Base-by-base conservation (phyloP, 2,329 filamentous ascomycete species). In the Phyllosticta ampelicida region DNA sequence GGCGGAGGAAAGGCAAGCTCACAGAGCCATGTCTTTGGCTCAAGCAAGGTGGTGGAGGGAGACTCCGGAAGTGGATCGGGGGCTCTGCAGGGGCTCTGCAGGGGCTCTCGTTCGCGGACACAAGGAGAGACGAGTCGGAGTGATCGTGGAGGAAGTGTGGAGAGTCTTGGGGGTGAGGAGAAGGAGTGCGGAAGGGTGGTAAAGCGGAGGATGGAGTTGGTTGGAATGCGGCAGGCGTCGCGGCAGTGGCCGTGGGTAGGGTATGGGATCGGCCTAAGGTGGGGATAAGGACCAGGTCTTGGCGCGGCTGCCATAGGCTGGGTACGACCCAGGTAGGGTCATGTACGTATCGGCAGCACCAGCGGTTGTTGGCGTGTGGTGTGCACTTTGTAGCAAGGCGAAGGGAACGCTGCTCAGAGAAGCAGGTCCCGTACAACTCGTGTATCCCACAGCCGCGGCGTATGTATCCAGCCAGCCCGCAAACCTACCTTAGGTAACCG, bases 11-110 rank as follows among this genome's bases (percentile, higher is more conserved):
- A 60, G 51, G 56, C 63, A 62, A 65, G 63, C 63, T 68, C 66
- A 70, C 62, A 66, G 65, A 66, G 67, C 67, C 69, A 71, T 70
- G 67, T 59, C 57, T 55, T 29, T 44, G 36, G 36, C 36, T n/a
- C 11, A n/a, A 8, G 36, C 36, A 44, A 44, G 36, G 36, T 44
- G 36, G 36, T n/a, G 36, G 36, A n/a, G 36, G 5, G 36, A 44
- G 13, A 44, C 13, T n/a, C 13, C 36, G 36, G 16, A n/a, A 44
- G 36, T 44, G 36, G 30, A 44, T 44, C 11, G 36, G 36, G 36
- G 36, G 36, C 36, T 44, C 36, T 44, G 36, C 36, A 44, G 36
- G 36, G 36, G 36, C 36, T 44, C 36, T 44, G 36, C 36, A 44
- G 36, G 36, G 36, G 36, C 16, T 44, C 36, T 44, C 36, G 11